Evolutionary conservation across 2,329 filamentous ascomycete species (phyloP), one percentile per base, ranked within the genome.

Genomic region (Cordyceps fumosorosea): DNA sequence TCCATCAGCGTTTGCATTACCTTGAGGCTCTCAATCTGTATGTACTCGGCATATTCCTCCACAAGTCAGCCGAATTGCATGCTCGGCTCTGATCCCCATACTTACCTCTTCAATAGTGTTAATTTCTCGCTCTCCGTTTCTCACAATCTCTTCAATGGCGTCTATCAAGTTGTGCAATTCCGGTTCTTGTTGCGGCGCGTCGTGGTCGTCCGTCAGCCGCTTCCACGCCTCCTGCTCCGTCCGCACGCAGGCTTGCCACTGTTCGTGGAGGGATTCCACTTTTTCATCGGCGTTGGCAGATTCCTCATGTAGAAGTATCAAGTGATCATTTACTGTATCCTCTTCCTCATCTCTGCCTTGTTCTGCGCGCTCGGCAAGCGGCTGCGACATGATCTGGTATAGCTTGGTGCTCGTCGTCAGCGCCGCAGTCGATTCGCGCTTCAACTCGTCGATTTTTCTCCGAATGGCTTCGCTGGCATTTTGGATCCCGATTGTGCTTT

Each of bases 41-140:
- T 64, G 3, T 67, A 60, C 16, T 65, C 65, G 29, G 65, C 69
- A 42, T 68, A 74, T 47, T 73, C 66, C 73, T 76, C 2, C 3
- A 1, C 10, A 12, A 52, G 52, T 64, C 54, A 65, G n/a, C 2
- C 37, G 1, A 1, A 1, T 11, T 3, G 4, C 5, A 1, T 1
- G 12, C 10, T 3, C 16, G 4, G 44, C 3, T 1, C 22, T 29
- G 10, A 16, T 48, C 1, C 4, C 14, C 1, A 8, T 1, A 50
- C 66, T 29, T 61, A 73, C 74, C 63, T 66, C 64, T 20, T 75
- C 71, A 37, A 74, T 65, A 1, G 69, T 66, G 0, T 69, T 51
- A 1, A 76, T 55, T 11, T 73, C 66, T 5, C 66, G 63, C 10
- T 69, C 70, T 0, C 69, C 70, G 0, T 50, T 53, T 42, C 3